Evolutionary conservation across 2,329 filamentous ascomycete species (phyloP).

Genomic region (Dryadomyces quercus-mongolicae): DNA sequence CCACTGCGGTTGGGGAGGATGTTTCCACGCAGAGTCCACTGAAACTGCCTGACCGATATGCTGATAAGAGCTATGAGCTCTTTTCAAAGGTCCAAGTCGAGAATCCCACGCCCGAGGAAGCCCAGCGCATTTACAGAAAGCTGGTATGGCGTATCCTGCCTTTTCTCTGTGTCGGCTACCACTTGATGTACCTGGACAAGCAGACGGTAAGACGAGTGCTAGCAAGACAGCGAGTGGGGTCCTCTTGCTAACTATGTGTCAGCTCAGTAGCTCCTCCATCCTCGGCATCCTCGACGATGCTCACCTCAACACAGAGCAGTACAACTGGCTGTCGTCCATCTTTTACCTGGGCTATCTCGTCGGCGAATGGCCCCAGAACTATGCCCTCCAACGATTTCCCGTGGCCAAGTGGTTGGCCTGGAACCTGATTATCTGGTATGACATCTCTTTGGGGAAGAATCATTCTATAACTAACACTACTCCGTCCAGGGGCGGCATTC

Average conservation of each 20-base stretch:
- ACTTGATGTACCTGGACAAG: slow-evolving; percentile 12
- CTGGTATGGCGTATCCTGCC: slow-evolving; percentile 4
- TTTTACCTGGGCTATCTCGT: slow-evolving; percentile 38
- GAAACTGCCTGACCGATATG: slow-evolving; percentile 4
- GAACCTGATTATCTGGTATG: slow-evolving; percentile 9
- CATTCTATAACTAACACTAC: too few relatives aligned
- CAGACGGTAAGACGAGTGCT: slow-evolving; percentile 1
- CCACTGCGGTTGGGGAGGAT: not conserved
- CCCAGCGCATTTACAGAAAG: not conserved
- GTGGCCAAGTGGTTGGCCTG: slow-evolving; percentile 9
- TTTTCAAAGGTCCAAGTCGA: slow-evolving; percentile 4
- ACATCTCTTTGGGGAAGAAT: not conserved
- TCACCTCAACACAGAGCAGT: slow-evolving; percentile 5
- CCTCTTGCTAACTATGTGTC: not conserved
- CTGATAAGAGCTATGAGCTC: slow-evolving; percentile 8
- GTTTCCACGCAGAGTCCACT: not conserved
- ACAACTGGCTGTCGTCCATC: slow-evolving; percentile 18
- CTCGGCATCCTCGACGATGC: slow-evolving; percentile 7
- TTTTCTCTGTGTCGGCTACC: slow-evolving; percentile 10
- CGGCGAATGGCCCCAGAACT: slow-evolving; percentile 31
- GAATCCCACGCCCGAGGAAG: slow-evolving; percentile 4
- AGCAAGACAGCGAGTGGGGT: too few relatives aligned
- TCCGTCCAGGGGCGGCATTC: slow-evolving; percentile 6
- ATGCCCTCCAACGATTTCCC: slow-evolving; percentile 17
- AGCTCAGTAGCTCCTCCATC: slow-evolving; percentile 7